Base-by-base conservation (phyloP, 306 rosid genomes). In the Senna tora region DNA sequence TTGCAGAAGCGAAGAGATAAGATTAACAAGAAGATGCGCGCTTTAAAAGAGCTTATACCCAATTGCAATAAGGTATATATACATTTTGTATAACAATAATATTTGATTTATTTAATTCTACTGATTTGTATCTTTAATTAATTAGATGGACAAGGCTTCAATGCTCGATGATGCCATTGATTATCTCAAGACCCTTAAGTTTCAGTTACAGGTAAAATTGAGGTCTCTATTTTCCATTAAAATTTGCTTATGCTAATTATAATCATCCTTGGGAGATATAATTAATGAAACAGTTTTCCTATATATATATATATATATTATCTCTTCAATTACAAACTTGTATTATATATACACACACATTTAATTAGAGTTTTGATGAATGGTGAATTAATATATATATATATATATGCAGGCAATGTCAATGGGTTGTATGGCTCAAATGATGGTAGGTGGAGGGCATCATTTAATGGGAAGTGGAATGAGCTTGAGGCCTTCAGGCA, bases 361-460 rank as follows among this genome's bases (percentile, higher is more conserved):
- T n/a, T n/a, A n/a, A n/a, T n/a, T n/a, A n/a, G n/a, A n/a, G n/a
- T n/a, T 51, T 2, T 51, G 2, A 14, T 47, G 4, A 47, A 20
- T 32, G 32, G 49, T 46, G 52, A 54, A 30, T 6, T 2, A n/a
- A n/a, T n/a, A n/a, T n/a, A n/a, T n/a, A n/a, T n/a, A n/a, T n/a
- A n/a, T n/a, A n/a, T n/a, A n/a, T n/a, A n/a, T 80, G 82, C 85
- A 85, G 90, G 74, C 83, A 12, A 71, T 85, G 85, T 75, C 90
- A 56, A 82, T 85, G 85, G 67, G 85, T 2, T 82, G 82, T 33
- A 77, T 80, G 83, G 82, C 81, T 57, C 9, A 47, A 0, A 82
- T 85, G 89, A 85, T 85, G 85, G 17, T 72, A 43, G 85, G 65
- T 19, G 74, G 54, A 7, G 45, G 53, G 34, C 67, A 67, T 41